These are phyloP conservation scores for Linum trigynum DNA, from an alignment of 345 rosid genomes.

Conservation along the genomic window DNA sequence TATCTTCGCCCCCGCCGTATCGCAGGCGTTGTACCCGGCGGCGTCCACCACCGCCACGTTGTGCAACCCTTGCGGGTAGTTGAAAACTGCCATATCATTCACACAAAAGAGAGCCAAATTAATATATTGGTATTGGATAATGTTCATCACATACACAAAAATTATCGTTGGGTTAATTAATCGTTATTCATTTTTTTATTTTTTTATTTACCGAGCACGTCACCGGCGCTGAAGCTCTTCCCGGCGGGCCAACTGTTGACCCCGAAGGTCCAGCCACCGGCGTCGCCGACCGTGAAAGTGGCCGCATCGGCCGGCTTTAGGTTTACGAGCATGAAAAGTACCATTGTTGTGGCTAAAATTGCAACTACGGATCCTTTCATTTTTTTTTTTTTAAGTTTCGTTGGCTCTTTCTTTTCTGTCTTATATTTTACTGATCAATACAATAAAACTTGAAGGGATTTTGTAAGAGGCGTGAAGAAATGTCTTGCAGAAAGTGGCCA, in stretches of 20 bases:
- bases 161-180: no score
- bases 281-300: slow-evolving; percentile 34
- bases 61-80: slow-evolving; percentile 5
- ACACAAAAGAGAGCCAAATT: neutral
- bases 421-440: no score
- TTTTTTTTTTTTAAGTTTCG: no score
- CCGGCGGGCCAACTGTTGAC: slow-evolving; percentile 30
- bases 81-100: slow-evolving; percentile 7
- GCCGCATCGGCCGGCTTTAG: slow-evolving; percentile 23
- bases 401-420: no score
- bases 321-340: slow-evolving; percentile 23
- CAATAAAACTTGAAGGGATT: no score
- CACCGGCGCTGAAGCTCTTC: slow-evolving; percentile 37
- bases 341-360: slow-evolving; percentile 4
- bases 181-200: no score
- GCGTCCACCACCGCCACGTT: slow-evolving; percentile 9
- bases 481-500: no score
- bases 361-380: slow-evolving; percentile 17
- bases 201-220: slow-evolving; percentile 21
- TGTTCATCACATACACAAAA: no score
- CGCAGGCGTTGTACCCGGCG: slow-evolving; percentile 4
- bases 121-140: no score
- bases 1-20: neutral
- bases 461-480: no score
- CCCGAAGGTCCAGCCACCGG: slow-evolving; percentile 30